phyloP scores from a whole-genome alignment of 2,329 filamentous ascomycete genomes.

The Ophiostoma triangulosporum region DNA sequence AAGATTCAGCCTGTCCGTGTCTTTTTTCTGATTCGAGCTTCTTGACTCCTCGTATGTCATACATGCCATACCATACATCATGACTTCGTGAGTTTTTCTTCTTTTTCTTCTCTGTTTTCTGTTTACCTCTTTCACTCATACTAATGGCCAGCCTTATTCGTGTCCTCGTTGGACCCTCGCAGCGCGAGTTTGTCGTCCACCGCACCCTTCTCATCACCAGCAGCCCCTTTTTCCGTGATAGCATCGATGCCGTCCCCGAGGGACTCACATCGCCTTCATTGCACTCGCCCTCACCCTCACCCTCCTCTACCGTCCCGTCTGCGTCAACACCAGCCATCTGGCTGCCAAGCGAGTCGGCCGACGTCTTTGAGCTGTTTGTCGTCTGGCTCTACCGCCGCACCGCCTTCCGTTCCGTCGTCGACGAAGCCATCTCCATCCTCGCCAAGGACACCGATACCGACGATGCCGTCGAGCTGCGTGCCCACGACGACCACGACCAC shows the following conservation, averaged over 20 bases:
- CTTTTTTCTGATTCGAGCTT: not conserved
- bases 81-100: not conserved
- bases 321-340: slow-evolving; percentile 16
- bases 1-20: not conserved
- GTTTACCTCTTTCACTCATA: not conserved
- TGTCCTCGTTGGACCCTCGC: slow-evolving; percentile 20
- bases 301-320: not conserved
- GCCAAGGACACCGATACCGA: slow-evolving; percentile 12
- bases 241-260: slow-evolving; percentile 25
- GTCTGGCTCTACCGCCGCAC: slow-evolving; percentile 36
- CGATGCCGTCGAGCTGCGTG: not conserved
- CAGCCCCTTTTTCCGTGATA: slow-evolving; percentile 35
- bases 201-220: slow-evolving; percentile 30
- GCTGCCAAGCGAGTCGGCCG: slow-evolving; percentile 32
- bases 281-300: not conserved
- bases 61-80: not conserved
- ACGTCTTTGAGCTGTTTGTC: slow-evolving; percentile 40
- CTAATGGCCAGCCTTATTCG: slow-evolving; percentile 12
- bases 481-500: not conserved
- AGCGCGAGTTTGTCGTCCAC: slow-evolving; percentile 21
- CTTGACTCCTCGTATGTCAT: not conserved
- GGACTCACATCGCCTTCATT: slow-evolving; percentile 10
- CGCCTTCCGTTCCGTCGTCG: slow-evolving; percentile 30
- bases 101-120: not conserved
- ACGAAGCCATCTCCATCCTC: slow-evolving; percentile 23